phyloP scores from a whole-genome alignment of 192 early-diverging fungal genomes.

The Dissophora globulifera region DNA sequence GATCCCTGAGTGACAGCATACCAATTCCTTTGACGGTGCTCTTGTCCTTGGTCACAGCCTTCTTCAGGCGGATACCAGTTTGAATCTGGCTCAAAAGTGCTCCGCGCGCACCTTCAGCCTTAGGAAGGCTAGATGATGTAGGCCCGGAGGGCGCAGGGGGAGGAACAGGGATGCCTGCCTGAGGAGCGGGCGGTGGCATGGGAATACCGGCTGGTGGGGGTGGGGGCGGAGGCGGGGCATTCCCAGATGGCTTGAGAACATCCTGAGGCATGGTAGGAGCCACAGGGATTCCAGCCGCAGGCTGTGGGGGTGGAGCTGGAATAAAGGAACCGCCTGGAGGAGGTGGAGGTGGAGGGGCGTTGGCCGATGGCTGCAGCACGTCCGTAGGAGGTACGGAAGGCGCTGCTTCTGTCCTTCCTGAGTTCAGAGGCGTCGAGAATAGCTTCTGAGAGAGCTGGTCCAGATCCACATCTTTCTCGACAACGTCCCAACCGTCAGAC shows the following conservation, averaged over 20 bases:
- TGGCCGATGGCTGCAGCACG: neutral
- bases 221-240: neutral
- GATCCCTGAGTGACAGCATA: too few species aligned
- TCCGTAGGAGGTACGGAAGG: slow-evolving; percentile 6
- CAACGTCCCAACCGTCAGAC: slow-evolving; percentile 48
- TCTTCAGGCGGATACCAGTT: slow-evolving; percentile 67
- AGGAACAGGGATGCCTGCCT: neutral
- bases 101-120: slow-evolving; percentile 44
- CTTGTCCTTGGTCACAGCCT: slow-evolving; percentile 74
- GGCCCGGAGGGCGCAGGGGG: slow-evolving; percentile 14
- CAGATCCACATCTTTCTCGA: slow-evolving; percentile 33
- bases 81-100: slow-evolving; percentile 81
- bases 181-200: slow-evolving; percentile 31
- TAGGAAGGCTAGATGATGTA: slow-evolving; percentile 2
- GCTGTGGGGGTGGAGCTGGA: neutral
- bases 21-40: slow-evolving; percentile 55
- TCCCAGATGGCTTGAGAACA: neutral
- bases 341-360: slow-evolving; percentile 13
- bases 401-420: neutral
- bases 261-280: neutral
- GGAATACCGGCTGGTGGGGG: slow-evolving; percentile 17
- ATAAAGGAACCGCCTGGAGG: neutral
- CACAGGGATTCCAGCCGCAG: neutral
- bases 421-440: neutral
- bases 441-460: slow-evolving; percentile 29